Conservation (phyloP, 768 basidiomycete genomes). For the Trametes meyenii region DNA sequence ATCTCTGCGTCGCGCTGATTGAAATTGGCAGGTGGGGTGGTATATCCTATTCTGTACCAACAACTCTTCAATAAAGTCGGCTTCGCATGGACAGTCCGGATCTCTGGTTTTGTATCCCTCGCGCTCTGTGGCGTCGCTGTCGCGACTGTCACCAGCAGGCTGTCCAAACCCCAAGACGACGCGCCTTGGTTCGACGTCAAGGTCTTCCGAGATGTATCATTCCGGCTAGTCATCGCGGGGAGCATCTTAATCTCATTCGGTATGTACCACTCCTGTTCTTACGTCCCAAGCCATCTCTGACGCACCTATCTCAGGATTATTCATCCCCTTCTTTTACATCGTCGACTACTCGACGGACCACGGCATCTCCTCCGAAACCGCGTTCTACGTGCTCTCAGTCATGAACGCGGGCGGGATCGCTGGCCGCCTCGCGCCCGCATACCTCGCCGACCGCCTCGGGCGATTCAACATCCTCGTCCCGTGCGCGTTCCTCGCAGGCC, state of each 20-base stretch:
- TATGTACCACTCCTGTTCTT: conserved; percentile 33
- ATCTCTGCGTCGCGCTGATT: neutral
- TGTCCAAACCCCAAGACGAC: conserved; percentile 24
- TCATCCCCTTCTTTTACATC: conserved; percentile 74
- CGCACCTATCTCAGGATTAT: conserved; percentile 50
- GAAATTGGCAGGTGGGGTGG: conserved; percentile 53
- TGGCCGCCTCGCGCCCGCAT: conserved; percentile 66
- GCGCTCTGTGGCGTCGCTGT: conserved; percentile 51
- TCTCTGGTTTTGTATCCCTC: conserved; percentile 54
- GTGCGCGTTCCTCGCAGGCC: conserved; percentile 61
- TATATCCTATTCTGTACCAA: conserved; percentile 69
- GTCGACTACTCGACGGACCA: conserved; percentile 55
- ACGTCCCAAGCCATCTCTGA: neutral
- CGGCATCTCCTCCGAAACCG: conserved; percentile 39
- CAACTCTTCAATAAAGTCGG: conserved; percentile 56
- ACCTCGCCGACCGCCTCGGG: conserved; percentile 65
- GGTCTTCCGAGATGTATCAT: conserved; percentile 51
- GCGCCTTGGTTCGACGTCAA: conserved; percentile 29
- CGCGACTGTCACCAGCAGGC: conserved; percentile 46
- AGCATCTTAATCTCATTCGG: conserved; percentile 65
- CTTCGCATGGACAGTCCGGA: conserved; percentile 65
- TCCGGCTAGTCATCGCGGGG: conserved; percentile 54
- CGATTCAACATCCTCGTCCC: conserved; percentile 69
- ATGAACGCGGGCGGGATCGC: conserved; percentile 71
- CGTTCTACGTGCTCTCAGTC: conserved; percentile 62